Evolutionary conservation across 352 stramenopile genomes (phyloP), one percentile per base, ranked within the genome.

Genomic region (Pythium phragmiticola): DNA sequence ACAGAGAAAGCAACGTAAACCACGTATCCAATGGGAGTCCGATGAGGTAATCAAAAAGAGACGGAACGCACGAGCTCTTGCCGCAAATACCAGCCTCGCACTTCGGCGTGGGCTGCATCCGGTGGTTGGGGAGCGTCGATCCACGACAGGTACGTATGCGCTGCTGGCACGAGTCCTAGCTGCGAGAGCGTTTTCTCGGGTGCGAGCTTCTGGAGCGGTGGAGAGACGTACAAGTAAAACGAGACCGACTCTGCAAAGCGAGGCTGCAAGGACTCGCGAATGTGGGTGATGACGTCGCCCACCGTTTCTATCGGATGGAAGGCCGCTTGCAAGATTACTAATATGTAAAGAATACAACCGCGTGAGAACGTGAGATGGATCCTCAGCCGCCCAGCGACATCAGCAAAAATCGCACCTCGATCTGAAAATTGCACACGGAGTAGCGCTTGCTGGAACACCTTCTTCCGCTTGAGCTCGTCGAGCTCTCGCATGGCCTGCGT

Each of bases 401-500:
- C 9, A 36, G 7, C 49, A 3, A 54, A 65, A 54, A 65, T 41
- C 55, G 19, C 19, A 96, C 87, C 82, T 84, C 82, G 76, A 60
- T 96, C 88, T 9, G 83, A 80, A 55, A 96, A 94, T 52, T 93
- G 88, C 30, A 96, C 70, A 57, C 86, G 88, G 34, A 95, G 80
- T 4, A 96, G 58, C 28, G 82, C 79, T 37, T 65, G 78, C 61
- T 92, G 83, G 56, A 88, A 96, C 0, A 96, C 73, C 39, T 80
- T 87, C 68, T 90, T 94, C 17, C 82, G 82, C 66, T 93, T 90
- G 0, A 96, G 73, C 34, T 94, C 82, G 28, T 96, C 88, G 4
- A 96, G 74, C 34, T 96, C 86, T 13, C 88, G 88, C 88, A 96
- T 96, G 14, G 86, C 86, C 67, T 87, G 75, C 16, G 88, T 96